Conservation (phyloP, 2,329 filamentous ascomycete genomes). For the Conoideocrella luteorostrata region DNA sequence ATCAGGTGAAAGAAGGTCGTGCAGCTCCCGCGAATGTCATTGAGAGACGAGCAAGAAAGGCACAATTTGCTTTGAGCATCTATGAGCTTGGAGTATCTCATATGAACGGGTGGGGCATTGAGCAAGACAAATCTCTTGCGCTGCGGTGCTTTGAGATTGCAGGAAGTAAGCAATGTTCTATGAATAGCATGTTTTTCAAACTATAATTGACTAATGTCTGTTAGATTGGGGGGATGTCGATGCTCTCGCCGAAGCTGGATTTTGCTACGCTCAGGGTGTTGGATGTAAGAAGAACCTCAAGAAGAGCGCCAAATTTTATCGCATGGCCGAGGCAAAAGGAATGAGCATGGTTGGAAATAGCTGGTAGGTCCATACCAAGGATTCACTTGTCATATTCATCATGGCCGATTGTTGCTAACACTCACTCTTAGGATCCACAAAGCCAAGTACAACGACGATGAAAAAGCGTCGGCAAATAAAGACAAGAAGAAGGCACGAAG, state of each 20-base stretch:
- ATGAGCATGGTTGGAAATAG: conserved; percentile 98
- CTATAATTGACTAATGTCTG: background rate
- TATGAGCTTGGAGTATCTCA: conserved; percentile 96
- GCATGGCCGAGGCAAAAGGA: conserved; percentile 83
- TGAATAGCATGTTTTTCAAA: background rate
- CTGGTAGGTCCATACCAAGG: conserved; percentile 58
- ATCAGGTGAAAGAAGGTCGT: conserved; percentile 56
- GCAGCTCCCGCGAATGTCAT: conserved; percentile 46
- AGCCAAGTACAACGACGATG: conserved; percentile 76
- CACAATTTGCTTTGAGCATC: conserved; percentile 90
- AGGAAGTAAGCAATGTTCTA: conserved; percentile 52
- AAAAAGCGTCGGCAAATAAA: conserved; percentile 35
- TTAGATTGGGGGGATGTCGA: conserved; percentile 88
- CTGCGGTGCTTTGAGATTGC: conserved; percentile 95
- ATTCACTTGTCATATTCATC: background rate
- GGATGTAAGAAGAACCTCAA: conserved; percentile 95
- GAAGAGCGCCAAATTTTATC: conserved; percentile 87
- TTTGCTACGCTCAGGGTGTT: conserved; percentile 89
- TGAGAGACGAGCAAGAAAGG: conserved; percentile 76
- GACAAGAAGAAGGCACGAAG: conserved; percentile 61
- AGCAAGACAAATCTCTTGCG: conserved; percentile 83
- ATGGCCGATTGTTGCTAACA: background rate
- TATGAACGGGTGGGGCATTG: conserved; percentile 96
- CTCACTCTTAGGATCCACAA: conserved; percentile 76
- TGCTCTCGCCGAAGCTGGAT: conserved; percentile 87